Evolutionary conservation across 257 asterid genomes (phyloP).

Genomic region (Solanum arcanum): DNA sequence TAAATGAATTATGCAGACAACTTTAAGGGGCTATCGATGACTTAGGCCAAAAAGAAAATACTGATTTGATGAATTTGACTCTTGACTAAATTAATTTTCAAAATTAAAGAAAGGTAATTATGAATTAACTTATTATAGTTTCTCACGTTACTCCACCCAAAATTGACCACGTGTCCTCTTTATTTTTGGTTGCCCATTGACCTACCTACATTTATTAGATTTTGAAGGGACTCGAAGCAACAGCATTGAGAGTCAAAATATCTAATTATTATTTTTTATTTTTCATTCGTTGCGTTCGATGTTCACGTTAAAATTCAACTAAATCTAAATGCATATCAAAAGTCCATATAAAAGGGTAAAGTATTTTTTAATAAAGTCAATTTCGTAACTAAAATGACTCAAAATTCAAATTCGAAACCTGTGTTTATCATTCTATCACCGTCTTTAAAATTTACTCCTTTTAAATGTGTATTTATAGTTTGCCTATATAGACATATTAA

Average conservation of each 20-base stretch:
- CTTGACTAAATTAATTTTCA: background rate
- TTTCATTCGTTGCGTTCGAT: accelerated
- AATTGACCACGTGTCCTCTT: background rate
- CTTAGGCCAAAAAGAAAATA: no score
- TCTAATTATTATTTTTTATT: no score
- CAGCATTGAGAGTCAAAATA: background rate
- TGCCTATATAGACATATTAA: background rate
- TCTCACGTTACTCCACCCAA: background rate
- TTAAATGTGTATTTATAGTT: background rate
- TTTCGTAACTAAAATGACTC: accelerated
- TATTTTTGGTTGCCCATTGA: background rate
- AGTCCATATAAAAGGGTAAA: no score
- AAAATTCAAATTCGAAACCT: no score
- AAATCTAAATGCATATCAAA: no score
- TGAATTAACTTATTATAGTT: background rate
- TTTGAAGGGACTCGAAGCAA: background rate
- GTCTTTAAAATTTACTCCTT: no score
- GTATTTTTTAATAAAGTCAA: accelerated
- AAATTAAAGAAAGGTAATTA: background rate
- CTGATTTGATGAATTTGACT: background rate
- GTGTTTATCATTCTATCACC: accelerated
- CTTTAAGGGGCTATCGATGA: no score
- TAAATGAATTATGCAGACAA: no score
- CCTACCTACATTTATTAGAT: background rate
- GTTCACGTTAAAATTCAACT: no score